Evolutionary conservation across 257 asterid species (phyloP), one percentile per base, ranked within the genome.

Genomic region (Solanum neorickii): DNA sequence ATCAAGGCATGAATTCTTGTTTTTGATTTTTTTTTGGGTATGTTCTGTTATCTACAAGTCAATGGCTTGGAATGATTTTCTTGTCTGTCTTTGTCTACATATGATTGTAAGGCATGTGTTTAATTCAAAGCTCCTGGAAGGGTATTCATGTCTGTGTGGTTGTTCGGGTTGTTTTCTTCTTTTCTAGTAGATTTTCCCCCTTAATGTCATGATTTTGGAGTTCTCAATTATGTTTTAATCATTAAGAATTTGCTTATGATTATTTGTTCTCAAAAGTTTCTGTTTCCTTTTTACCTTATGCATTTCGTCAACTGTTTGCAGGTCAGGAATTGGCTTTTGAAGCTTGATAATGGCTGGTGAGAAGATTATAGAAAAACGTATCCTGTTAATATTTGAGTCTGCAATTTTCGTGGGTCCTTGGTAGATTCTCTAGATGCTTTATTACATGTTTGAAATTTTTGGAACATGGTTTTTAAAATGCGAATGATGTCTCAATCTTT

Each of bases 291-390:
- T 80, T 29, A 80, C 85, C 69, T 80, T 47, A 18, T 47, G 44
- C 69, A 47, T 72, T 68, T 85, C 60, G 35, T n/a, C 47, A 33
- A 44, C 80, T 89, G 78, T 16, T 87, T 80, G 87, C 85, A 90
- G 93, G 92, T 85, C 27, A 37, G 92, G 87, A 84, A 41, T 68
- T 89, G 87, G n/a, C 62, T 62, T 47, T 89, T 86, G 92, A 88
- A 91, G 91, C 86, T 90, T 49, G 69, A 87, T 42, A 52, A 93
- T 94, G 98, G 87, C 94, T 3, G 94, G 91, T 74, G 93, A 91
- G 91, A 94, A 94, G 93, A 91, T 91, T 74, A 86, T 82, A 20
- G 92, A 91, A 85, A 92, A 92, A 77, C 29, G 98, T 94, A 93
- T 87, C 84, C 87, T 85, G 9, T 60, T 86, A 60, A 27, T 66